phyloP scores from a whole-genome alignment of 2,329 filamentous ascomycete species.

The Monascus ruber region DNA sequence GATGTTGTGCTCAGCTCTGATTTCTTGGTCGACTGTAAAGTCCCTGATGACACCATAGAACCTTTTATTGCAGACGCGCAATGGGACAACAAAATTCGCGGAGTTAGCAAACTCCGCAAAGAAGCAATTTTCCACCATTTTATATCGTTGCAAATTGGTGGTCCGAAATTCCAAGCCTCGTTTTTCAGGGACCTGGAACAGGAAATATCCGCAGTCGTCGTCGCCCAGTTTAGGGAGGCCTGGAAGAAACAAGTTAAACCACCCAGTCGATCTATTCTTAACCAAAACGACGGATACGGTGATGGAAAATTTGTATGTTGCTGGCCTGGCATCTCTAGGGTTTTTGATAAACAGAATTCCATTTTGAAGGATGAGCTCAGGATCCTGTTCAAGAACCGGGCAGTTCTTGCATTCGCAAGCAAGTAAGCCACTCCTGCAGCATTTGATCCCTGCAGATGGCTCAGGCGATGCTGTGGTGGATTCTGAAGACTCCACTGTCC shows the following conservation, averaged over 20 bases:
- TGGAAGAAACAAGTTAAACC: conserved; percentile 16
- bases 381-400: conserved; percentile 2
- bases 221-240: conserved; percentile 16
- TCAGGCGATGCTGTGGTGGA: neutral
- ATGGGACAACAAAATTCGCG: conserved; percentile 13
- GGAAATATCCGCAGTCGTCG: conserved; percentile 16
- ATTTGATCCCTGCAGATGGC: neutral
- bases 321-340: conserved; percentile 4
- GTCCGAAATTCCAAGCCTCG: conserved; percentile 20
- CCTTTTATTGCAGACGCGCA: conserved; percentile 14
- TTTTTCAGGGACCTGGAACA: conserved; percentile 15
- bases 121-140: conserved; percentile 17
- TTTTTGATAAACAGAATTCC: conserved; percentile 10
- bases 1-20: conserved; percentile 4
- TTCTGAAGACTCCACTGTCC: too few species aligned
- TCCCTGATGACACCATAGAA: conserved; percentile 20
- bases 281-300: conserved; percentile 8
- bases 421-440: conserved; percentile 5
- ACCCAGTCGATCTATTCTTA: conserved; percentile 10
- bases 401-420: neutral
- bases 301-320: conserved; percentile 13
- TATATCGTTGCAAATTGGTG: conserved; percentile 13
- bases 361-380: conserved; percentile 7
- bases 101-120: conserved; percentile 16
- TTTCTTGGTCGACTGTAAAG: conserved; percentile 17